phyloP scores from a whole-genome alignment of 176 grass and related monocot genomes.

The Bolboschoenus planiculmis region DNA sequence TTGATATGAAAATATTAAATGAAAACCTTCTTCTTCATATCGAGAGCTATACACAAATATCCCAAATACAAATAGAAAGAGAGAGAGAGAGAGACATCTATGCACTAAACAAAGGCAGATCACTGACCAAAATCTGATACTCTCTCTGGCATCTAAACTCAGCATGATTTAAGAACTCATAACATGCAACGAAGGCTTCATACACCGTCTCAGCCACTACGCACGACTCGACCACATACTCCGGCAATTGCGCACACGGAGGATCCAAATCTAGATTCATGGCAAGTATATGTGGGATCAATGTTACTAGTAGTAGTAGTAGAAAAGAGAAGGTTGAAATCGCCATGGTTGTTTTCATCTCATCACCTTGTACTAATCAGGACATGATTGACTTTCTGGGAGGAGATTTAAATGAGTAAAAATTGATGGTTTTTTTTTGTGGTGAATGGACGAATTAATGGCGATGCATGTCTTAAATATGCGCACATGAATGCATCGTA shows the following conservation, averaged over 20 bases:
- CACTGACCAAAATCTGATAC: not conserved
- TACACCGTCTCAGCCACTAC: not conserved
- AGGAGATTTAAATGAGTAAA: not conserved
- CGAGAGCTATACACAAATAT: not conserved
- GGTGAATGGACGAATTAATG: not conserved
- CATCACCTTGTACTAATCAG: not conserved
- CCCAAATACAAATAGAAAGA: not conserved
- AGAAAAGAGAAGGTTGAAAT: not conserved
- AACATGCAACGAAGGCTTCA: conserved; percentile 9
- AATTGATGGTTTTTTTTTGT: not conserved
- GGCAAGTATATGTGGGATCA: not conserved
- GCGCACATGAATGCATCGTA: not conserved
- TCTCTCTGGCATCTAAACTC: not conserved
- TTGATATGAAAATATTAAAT: not conserved
- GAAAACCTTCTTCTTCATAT: not conserved
- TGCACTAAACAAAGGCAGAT: not conserved
- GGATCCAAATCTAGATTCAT: not conserved
- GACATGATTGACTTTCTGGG: not conserved
- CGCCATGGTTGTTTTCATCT: conserved; percentile 7
- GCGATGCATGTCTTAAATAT: not conserved
- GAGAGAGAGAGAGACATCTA: not conserved
- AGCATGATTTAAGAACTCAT: not conserved
- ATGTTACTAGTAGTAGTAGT: not conserved
- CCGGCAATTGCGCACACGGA: not conserved
- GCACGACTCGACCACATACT: not conserved